Evolutionary conservation across 148 eudicot species (phyloP).

Genomic region (Silene uniflora): DNA sequence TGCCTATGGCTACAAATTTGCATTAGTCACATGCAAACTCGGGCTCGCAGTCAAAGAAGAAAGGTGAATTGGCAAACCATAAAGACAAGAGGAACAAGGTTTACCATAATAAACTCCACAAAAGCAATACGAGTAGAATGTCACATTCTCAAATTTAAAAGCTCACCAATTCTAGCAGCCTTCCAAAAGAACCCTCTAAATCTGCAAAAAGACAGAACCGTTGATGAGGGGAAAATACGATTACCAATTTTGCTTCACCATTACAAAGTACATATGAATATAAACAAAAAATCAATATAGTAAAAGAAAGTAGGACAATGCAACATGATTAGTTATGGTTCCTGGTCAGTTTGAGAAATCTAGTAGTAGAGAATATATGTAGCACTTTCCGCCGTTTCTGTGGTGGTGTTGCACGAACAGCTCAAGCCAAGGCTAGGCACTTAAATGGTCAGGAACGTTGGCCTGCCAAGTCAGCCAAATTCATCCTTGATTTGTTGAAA

Average conservation of each 20-base stretch:
- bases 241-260: background rate
- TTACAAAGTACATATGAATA: background rate
- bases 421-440: constrained; percentile 81
- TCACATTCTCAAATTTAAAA: too few species aligned
- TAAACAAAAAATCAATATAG: background rate
- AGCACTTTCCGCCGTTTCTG: constrained; percentile 92
- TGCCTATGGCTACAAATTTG: background rate
- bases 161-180: constrained; percentile 91
- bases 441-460: constrained; percentile 89
- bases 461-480: constrained; percentile 79
- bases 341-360: too few species aligned
- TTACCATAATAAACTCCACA: constrained; percentile 87
- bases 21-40: background rate
- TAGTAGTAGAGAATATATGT: background rate
- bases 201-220: constrained; percentile 39
- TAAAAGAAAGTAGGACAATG: background rate
- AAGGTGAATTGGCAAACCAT: background rate
- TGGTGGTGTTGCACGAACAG: constrained; percentile 86
- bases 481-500: too few species aligned
- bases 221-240: constrained; percentile 12
- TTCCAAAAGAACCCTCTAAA: constrained; percentile 98
- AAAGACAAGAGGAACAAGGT: constrained; percentile 2
- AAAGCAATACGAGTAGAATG: constrained; percentile 95
- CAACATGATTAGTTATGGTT: background rate
- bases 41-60: background rate